phyloP scores from a whole-genome alignment of 305 asterid species.

The Fraxinus dipetala region DNA sequence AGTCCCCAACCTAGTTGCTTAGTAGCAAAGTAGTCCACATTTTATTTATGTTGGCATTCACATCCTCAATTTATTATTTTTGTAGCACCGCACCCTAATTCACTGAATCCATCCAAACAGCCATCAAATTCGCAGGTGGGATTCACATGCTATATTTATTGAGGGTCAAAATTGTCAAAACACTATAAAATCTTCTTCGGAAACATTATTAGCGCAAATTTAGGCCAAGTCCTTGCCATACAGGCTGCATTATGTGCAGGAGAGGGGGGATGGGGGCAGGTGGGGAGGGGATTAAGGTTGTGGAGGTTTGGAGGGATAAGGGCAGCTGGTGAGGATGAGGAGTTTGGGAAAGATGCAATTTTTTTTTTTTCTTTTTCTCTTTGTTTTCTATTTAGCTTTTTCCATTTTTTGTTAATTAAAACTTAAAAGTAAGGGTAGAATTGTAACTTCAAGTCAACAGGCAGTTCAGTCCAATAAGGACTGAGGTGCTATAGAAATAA shows the following conservation, averaged over 20 bases:
- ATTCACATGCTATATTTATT: not conserved
- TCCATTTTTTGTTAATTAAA: not conserved
- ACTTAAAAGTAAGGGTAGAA: not conserved
- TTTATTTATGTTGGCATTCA: not conserved
- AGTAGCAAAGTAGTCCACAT: not conserved
- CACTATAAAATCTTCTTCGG: slow-evolving; percentile 64
- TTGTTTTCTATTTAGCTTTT: not conserved
- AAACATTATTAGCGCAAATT: slow-evolving; percentile 81
- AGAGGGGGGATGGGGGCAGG: not conserved
- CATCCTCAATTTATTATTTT: not conserved
- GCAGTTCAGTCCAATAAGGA: not conserved
- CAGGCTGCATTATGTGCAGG: slow-evolving; percentile 95
- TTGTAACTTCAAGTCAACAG: not conserved
- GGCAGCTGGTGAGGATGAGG: not conserved
- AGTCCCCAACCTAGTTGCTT: not conserved
- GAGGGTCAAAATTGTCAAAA: not conserved
- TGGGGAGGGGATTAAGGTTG: not conserved
- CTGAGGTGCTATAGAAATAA: slow-evolving; percentile 64
- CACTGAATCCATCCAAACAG: not conserved
- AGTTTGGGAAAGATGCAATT: not conserved
- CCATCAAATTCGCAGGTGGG: not conserved
- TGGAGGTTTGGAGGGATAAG: not conserved
- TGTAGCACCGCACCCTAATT: not conserved
- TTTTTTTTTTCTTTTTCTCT: not conserved
- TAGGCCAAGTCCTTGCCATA: slow-evolving; percentile 98